phyloP scores from a whole-genome alignment of 73 alveolate genomes.

The Paramecium tetraurelia region DNA sequence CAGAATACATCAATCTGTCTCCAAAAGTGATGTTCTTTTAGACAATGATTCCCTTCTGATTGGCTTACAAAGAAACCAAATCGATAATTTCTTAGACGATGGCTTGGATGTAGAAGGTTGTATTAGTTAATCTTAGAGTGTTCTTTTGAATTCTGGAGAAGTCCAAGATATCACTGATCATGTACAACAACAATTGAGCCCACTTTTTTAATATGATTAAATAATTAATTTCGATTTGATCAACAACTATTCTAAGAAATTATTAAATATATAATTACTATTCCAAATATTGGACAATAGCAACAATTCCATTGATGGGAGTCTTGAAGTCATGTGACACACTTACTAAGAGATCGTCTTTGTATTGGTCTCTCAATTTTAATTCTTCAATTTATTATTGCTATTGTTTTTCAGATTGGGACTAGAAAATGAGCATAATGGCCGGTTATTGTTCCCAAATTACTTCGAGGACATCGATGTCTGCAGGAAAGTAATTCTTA shows the following conservation, averaged over 20 bases:
- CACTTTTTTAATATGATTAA: conserved; percentile 22
- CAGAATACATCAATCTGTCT: conserved; percentile 25
- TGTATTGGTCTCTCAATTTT: conserved; percentile 19
- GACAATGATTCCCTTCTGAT: background rate
- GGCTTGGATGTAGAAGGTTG: background rate
- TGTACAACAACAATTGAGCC: conserved; percentile 8
- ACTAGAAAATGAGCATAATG: background rate
- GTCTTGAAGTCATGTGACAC: conserved; percentile 59
- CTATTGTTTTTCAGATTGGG: background rate
- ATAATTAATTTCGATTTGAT: background rate
- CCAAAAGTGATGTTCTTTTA: background rate
- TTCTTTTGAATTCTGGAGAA: conserved; percentile 32
- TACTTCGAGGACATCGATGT: background rate
- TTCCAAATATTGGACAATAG: conserved; percentile 28
- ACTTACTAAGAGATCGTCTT: conserved; percentile 46
- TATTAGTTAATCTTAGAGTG: background rate
- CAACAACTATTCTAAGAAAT: background rate
- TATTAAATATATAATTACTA: background rate
- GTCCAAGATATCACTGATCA: conserved; percentile 60
- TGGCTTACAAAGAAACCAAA: background rate
- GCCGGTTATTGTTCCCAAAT: conserved; percentile 35
- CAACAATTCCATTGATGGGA: conserved; percentile 57
- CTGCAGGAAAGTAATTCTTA: background rate
- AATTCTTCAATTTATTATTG: background rate
- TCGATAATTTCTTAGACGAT: conserved; percentile 29